Evolutionary conservation across 768 basidiomycete genomes (phyloP).

Genomic region (Hygrocybe coccinea): DNA sequence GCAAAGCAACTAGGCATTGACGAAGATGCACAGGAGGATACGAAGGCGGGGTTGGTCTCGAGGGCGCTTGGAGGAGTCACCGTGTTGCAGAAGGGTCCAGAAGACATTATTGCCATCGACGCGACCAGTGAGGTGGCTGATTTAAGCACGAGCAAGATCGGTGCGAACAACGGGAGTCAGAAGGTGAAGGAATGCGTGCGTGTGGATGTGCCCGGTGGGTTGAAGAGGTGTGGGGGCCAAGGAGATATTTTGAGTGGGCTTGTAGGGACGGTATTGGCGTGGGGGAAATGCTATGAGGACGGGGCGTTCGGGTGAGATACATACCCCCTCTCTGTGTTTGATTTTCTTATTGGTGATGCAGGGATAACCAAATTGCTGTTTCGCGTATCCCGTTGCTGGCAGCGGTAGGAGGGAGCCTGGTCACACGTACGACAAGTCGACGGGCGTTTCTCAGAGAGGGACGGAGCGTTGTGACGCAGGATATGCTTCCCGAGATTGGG

Average conservation of each 20-base stretch:
- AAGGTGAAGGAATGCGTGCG: conserved; percentile 55
- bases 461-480: conserved; percentile 76
- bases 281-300: conserved; percentile 90
- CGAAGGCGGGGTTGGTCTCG: conserved; percentile 70
- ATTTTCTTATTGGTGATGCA: conserved; percentile 18
- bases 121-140: conserved; percentile 53
- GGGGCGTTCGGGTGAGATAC: conserved; percentile 69
- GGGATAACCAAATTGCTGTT: conserved; percentile 49
- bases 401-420: conserved; percentile 79
- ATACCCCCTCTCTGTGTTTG: not conserved
- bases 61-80: conserved; percentile 79
- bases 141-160: conserved; percentile 40
- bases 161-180: conserved; percentile 43
- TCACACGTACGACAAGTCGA: conserved; percentile 80
- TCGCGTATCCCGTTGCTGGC: conserved; percentile 78
- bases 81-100: conserved; percentile 80
- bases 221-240: conserved; percentile 94
- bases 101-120: conserved; percentile 78
- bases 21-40: conserved; percentile 43
- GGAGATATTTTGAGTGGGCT: conserved; percentile 89
- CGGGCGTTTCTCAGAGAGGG: conserved; percentile 72
- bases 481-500: conserved; percentile 64
- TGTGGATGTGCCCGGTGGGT: conserved; percentile 69
- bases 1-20: conserved; percentile 69
- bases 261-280: conserved; percentile 87